Percentiles rank a stretch among this genome's conserved stretches.
phyloP scores from a whole-genome alignment of 192 early-diverging fungal species.

The Helicostylum pulchrum region DNA sequence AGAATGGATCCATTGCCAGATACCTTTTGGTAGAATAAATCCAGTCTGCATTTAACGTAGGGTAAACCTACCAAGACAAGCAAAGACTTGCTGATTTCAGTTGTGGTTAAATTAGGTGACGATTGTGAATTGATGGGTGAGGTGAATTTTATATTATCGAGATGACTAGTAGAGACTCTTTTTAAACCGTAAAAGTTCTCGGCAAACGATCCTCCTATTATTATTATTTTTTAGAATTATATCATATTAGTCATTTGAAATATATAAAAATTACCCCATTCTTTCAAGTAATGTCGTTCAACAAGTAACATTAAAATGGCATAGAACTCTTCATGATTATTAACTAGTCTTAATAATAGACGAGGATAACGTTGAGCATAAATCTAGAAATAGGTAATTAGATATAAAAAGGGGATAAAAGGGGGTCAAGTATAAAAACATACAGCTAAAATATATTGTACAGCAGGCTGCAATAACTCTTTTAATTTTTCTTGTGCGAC shows the following conservation, averaged over 20 bases:
- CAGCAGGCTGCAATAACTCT: slow-evolving; percentile 80
- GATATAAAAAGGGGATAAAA: background rate
- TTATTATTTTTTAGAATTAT: background rate
- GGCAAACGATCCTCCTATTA: slow-evolving; percentile 71
- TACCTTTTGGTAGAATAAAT: slow-evolving; percentile 67
- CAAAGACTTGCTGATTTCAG: slow-evolving; percentile 61
- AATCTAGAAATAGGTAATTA: slow-evolving; percentile 36
- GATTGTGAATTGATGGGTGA: slow-evolving; percentile 32
- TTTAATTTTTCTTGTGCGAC: slow-evolving; percentile 80
- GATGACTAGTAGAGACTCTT: slow-evolving; percentile 50
- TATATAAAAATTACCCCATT: slow-evolving; percentile 60
- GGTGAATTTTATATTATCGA: slow-evolving; percentile 14
- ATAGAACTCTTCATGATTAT: slow-evolving; percentile 81
- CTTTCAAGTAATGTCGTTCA: slow-evolving; percentile 80
- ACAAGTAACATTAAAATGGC: slow-evolving; percentile 75
- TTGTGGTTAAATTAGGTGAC: slow-evolving; percentile 41
- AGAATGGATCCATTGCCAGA: slow-evolving; percentile 65
- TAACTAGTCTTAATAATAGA: slow-evolving; percentile 69
- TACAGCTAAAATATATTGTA: slow-evolving; percentile 79
- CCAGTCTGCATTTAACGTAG: slow-evolving; percentile 70
- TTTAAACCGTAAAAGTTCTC: slow-evolving; percentile 93
- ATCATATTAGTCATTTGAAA: background rate
- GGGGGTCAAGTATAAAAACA: background rate
- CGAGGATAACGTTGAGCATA: slow-evolving; percentile 90
- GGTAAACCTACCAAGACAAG: slow-evolving; percentile 70